Evolutionary conservation across 495 filamentous ascomycete genomes (phyloP), one percentile per base, ranked within the genome.

Genomic region (Aspergillus bridgeri): DNA sequence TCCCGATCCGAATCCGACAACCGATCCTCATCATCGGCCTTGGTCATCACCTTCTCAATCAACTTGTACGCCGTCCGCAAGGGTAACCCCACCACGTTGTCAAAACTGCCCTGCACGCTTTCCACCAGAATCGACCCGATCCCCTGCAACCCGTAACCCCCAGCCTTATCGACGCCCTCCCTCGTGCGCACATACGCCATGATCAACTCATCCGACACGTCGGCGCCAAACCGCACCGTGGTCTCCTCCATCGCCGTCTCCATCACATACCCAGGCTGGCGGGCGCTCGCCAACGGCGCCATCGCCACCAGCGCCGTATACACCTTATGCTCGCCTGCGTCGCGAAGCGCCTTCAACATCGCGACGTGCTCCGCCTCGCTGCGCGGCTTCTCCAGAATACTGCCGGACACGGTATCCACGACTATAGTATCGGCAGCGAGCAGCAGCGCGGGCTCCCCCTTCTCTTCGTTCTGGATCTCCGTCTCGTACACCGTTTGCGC

Each of bases 81-180:
- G 27, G 94, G 94, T 76, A 98, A 70, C n/a, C 95, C 94, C 51
- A 98, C 84, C 6, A 98, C 94, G 77, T 98, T 98, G 81, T 98
- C 93, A 65, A 85, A 91, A 47, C 83, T 84, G 6, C 94, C 95
- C 61, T 96, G 87, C 55, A 98, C 88, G 72, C 79, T 86, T 72
- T 96, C 91, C 18, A 98, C 82, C 56, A 98, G 67, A 61, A 96
- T 81, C 2, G 85, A 83, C n/a, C 90, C 94, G 3, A 93, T 68
- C 3, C 92, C 92, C 72, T 98, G 94, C 45, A 98, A 78, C 9
- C 91, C 95, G 74, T 98, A 98, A 0, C 94, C 95, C 1, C 94
- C 94, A 0, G 94, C 95, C 79, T 98, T 98, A 73, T 98, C 94
- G 22, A 80, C 91, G 1, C 95, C 94, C 76, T 98, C 95, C 44